Evolutionary conservation across 306 rosid genomes (phyloP), one percentile per base, ranked within the genome.

Genomic region (Glycine soja): DNA sequence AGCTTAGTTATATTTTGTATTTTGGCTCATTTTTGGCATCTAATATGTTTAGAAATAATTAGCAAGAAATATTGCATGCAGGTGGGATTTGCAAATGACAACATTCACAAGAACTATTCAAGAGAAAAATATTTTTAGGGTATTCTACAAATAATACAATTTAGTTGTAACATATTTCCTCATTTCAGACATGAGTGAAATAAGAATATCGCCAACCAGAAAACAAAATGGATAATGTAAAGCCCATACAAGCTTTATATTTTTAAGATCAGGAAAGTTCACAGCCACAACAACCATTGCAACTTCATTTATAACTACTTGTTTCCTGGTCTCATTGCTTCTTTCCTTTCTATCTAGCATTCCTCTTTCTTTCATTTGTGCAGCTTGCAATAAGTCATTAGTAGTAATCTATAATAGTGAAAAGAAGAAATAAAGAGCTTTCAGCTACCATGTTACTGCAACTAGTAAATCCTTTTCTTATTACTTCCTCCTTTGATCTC

Each of bases 281-380:
- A 88, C 91, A n/a, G 95, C 97, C 14, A 88, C 94, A 82, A 95
- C 93, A 80, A 96, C 97, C 96, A 91, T 89, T 42, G 97, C 94
- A 32, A 94, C 98, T 88, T 95, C 99, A 84, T 95, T 95, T 38
- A 93, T 87, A 76, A 98, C 99, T 73, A 95, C 89, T 93, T 89
- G 94, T 87, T 85, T 92, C 99, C 99, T 93, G 61, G 89, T 87
- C 80, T 89, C 94, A 0, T 9, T 58, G 86, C 98, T 95, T 80
- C 99, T 90, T 74, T 93, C 94, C 85, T 91, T 95, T 87, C 90
- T 90, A 88, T 95, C 99, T 67, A 93, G 89, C 99, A 91, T 90
- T 86, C 99, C 99, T 82, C 98, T 91, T 89, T 95, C 99, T 86
- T 95, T 98, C 89, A 95, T 95, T 88, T 95, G 99, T 47, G 99